Base-by-base conservation (phyloP, 1,139 yeast species). In the Yamadazyma trypodendri region DNA sequence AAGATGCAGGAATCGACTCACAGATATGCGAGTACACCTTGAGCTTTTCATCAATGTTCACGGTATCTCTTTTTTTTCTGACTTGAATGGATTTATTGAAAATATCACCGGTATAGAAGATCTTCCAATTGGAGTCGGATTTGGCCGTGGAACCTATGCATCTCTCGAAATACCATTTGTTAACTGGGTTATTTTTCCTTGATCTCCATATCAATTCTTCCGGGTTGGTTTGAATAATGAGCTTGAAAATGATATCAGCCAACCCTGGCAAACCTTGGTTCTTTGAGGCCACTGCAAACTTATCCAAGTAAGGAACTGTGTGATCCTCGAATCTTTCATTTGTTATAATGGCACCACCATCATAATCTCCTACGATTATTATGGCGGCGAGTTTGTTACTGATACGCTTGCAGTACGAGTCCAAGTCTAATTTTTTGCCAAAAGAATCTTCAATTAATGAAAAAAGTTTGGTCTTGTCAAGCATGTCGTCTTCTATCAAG, bases 111-210 rank as follows among this genome's bases (percentile, higher is more conserved):
- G 84, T 74, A 68, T 80, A 83, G 54, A 84, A 85, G 44, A 82
- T 62, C 47, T 78, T 72, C 94, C 94, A 84, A 21, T 71, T 68
- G 4, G 84, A 68, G 15, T 65, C 71, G 0, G 73, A 72, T 16
- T 68, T 54, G 35, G 76, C 72, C 41, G 79, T 58, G 18, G 86
- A 79, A 0, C 96, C 96, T 27, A 75, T 68, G 34, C 96, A 84
- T 46, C 98, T 71, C 52, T 92, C 97, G 60, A 90, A 92, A 57
- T 92, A 92, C 98, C 98, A 92, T 52, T 89, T 89, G 63, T 92
- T 92, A 4, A 92, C 97, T 0, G 97, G 96, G 55, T 92, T 92
- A 40, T 65, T 75, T 44, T 76, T 76, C 37, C 96, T 67, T 2
- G 97, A 89, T 51, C 98, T 74, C 98, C 98, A 92, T 2, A 92